phyloP scores from a whole-genome alignment of 768 basidiomycete species.

The Mycena rebaudengoi region DNA sequence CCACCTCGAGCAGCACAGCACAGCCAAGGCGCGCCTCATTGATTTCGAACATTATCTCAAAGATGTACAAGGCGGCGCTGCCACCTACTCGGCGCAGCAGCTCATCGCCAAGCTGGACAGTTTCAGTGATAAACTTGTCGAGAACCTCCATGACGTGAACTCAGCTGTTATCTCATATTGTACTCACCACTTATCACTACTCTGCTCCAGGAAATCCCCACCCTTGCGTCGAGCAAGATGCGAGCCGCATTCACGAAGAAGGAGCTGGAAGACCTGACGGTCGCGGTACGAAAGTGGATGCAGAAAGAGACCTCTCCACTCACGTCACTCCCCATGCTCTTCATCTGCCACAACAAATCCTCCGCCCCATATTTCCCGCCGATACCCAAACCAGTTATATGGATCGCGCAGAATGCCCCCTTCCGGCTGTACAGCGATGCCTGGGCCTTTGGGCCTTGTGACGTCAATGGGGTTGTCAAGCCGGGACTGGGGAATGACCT shows the following conservation, averaged over 20 bases:
- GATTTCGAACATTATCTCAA: slow-evolving; percentile 48
- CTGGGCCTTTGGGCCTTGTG: slow-evolving; percentile 43
- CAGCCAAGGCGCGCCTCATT: slow-evolving; percentile 35
- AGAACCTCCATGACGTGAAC: slow-evolving; percentile 39
- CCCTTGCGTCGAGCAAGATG: slow-evolving; percentile 35
- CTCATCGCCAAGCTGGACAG: slow-evolving; percentile 34
- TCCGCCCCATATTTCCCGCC: slow-evolving; percentile 36
- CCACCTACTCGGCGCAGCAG: slow-evolving; percentile 57
- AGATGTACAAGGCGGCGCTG: slow-evolving; percentile 65
- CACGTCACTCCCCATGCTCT: slow-evolving; percentile 32
- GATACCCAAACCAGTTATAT: slow-evolving; percentile 35
- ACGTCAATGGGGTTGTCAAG: slow-evolving; percentile 31
- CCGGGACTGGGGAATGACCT: slow-evolving; percentile 27
- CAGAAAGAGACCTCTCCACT: slow-evolving; percentile 32
- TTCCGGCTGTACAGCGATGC: slow-evolving; percentile 37
- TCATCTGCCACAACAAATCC: slow-evolving; percentile 33
- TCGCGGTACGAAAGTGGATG: slow-evolving; percentile 30
- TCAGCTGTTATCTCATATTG: neutral
- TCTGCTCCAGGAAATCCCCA: slow-evolving; percentile 35
- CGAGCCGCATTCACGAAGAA: slow-evolving; percentile 35
- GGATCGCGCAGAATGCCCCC: slow-evolving; percentile 34
- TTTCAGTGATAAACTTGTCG: slow-evolving; percentile 37
- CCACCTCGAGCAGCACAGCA: slow-evolving; percentile 41
- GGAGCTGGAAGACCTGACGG: slow-evolving; percentile 36
- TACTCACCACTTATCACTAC: neutral